Percentiles rank a stretch among this genome's conserved stretches.
phyloP scores from a whole-genome alignment of 1,284 basidiomycete species.

The Fistulina hepatica region DNA sequence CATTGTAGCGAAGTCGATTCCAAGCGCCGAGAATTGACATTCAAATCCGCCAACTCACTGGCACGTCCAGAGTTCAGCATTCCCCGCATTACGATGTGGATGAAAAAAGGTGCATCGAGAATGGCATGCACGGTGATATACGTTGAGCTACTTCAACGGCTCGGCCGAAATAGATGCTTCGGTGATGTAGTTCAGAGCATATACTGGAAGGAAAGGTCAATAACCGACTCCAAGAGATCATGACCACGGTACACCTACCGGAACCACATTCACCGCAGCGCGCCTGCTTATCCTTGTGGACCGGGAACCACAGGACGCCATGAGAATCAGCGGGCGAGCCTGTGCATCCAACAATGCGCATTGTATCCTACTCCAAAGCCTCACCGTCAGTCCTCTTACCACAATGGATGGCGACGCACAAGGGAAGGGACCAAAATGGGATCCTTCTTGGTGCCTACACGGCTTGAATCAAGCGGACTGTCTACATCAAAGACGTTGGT shows the following conservation, averaged over 20 bases:
- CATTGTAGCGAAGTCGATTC: too few species aligned
- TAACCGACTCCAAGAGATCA: background rate
- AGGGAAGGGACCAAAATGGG: constrained; percentile 84
- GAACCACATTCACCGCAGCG: constrained; percentile 91
- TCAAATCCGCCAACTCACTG: too few species aligned
- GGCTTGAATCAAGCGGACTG: constrained; percentile 75
- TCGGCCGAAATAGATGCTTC: too few species aligned
- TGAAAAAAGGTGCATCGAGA: too few species aligned
- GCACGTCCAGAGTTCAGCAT: too few species aligned
- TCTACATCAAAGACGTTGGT: constrained; percentile 89
- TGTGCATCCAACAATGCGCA: constrained; percentile 85
- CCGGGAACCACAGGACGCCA: constrained; percentile 75
- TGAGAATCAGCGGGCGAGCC: constrained; percentile 88
- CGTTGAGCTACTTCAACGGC: too few species aligned
- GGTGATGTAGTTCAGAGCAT: background rate
- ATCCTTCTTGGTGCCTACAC: constrained; percentile 80
- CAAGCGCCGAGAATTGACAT: too few species aligned
- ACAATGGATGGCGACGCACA: constrained; percentile 41
- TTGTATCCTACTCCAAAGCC: constrained; percentile 43
- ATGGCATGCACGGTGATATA: too few species aligned
- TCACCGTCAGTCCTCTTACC: background rate
- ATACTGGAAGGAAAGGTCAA: background rate
- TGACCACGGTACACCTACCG: constrained; percentile 35
- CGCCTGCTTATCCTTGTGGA: constrained; percentile 54
- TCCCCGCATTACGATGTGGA: too few species aligned